Evolutionary conservation across 2,329 filamentous ascomycete species (phyloP).

Genomic region (Fusarium nodosum): DNA sequence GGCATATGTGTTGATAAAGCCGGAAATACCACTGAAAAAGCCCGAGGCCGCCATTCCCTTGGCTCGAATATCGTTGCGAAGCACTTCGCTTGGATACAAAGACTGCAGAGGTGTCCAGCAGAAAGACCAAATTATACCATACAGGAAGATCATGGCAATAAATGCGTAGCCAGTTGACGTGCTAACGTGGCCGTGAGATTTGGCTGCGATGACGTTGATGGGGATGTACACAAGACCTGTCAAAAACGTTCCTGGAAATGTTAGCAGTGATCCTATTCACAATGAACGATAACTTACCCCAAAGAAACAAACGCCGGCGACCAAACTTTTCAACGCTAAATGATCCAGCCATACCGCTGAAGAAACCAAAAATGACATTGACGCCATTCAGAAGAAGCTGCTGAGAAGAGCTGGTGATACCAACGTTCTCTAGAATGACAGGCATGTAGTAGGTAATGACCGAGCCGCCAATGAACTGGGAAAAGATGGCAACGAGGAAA

Average conservation of each 20-base stretch:
- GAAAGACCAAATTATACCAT: slow-evolving; percentile 10
- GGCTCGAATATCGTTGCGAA: slow-evolving; percentile 13
- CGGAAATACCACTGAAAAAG: slow-evolving; percentile 4
- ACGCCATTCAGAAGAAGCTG: slow-evolving; percentile 6
- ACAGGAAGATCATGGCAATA: slow-evolving; percentile 14
- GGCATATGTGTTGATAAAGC: slow-evolving; percentile 18
- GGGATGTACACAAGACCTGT: slow-evolving; percentile 16
- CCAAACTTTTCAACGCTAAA: slow-evolving; percentile 11
- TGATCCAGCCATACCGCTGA: not conserved
- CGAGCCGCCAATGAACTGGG: slow-evolving; percentile 4
- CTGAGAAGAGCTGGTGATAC: slow-evolving; percentile 13
- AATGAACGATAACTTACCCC: not conserved
- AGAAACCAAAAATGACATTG: not conserved
- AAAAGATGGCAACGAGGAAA: slow-evolving; percentile 4
- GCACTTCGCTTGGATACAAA: slow-evolving; percentile 2
- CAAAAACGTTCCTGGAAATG: not conserved
- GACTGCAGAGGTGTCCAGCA: slow-evolving; percentile 17
- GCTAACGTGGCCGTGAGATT: not conserved
- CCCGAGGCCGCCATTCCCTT: slow-evolving; percentile 7
- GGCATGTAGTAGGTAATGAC: slow-evolving; percentile 17
- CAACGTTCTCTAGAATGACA: slow-evolving; percentile 5
- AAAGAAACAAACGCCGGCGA: slow-evolving; percentile 1
- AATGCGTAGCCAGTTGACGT: slow-evolving; percentile 4
- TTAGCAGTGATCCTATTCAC: not conserved
- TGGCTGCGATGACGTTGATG: slow-evolving; percentile 11